Base-by-base conservation (phyloP, 192 early-diverging fungal genomes). In the Linnemannia hyalina region DNA sequence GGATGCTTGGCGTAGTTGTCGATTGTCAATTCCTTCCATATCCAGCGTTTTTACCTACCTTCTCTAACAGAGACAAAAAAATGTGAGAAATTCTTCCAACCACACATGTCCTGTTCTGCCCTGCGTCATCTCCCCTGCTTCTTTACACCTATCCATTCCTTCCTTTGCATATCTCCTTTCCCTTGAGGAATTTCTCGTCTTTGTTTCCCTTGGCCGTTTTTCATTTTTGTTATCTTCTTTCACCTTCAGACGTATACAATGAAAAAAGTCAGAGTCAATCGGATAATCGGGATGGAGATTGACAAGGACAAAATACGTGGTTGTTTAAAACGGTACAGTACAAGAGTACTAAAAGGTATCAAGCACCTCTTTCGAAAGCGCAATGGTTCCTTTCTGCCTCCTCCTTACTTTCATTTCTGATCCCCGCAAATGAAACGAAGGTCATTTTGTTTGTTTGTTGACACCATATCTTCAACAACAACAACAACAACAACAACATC, bases 381-480 rank as follows among this genome's bases (percentile, higher is more conserved):
- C 60, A 32, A 65, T 65, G 60, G 29, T 32, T 32, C 60, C 29
- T 29, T 15, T 60, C n/a, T 29, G 13, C 32, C 9, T 60, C 13
- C 32, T 52, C 49, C 49, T 52, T 18, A 0, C 38, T 52, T 15
- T 18, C 49, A 18, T 52, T 52, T 52, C 49, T 52, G 2, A 20
- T 52, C 49, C 49, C 49, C 49, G 16, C 47, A 52, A 52, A 65
- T 65, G 60, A 65, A 65, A 65, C 32, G 60, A 65, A 65, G 29
- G 11, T 65, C 26, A 26, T 35, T 65, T 60, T 60, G n/a, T 65
- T 65, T 65, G 60, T 65, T 65, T 65, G 60, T 65, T 15, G 11
- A 65, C 60, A 26, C n/a, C n/a, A 9, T 46, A 7, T 13, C 44
- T 46, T 13, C 35, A 15, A 15, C 44, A 15, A 46, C 44, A 46